Evolutionary conservation across 2,329 filamentous ascomycete species (phyloP), one percentile per base, ranked within the genome.

Genomic region (Blastomyces parvus): DNA sequence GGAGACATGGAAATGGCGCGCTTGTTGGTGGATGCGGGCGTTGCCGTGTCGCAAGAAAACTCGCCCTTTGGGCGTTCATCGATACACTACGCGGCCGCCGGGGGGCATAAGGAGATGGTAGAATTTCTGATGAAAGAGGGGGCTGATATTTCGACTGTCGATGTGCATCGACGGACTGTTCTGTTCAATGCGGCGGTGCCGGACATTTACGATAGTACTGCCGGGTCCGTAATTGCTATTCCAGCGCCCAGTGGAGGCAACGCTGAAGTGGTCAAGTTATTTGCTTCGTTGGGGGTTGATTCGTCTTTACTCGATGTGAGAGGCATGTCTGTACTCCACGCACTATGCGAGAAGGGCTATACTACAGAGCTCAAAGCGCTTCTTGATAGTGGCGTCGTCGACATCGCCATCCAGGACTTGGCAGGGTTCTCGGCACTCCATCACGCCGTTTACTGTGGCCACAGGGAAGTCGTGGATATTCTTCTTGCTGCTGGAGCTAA

Each of bases 401-500:
- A 38, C 25, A 42, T 40, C 36, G 19, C n/a, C n/a, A 42, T 27
- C 3, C 8, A 42, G 27, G 42, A 63, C 57, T 5, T 44, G 8
- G 52, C 36, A 1, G 56, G 64, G 36, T 33, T 50, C n/a, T 58
- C 50, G 8, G 52, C 59, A 17, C 58, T 65, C 13, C 52, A 60
- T 44, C 22, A 55, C 9, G 64, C 62, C 11, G 55, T 59, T 13
- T 42, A 60, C 8, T 27, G 53, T 4, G 58, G 50, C 17, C 33
- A 52, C 19, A 38, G 40, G 25, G 38, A 64, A 30, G 19, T 65
- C 2, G 55, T 64, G n/a, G 46, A 46, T 38, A 27, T 63, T 30
- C 64, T 65, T 8, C 33, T 64, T 52, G 62, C n/a, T 17, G 50
- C 30, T n/a, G 61, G 62, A 36, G 53, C 59, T 14, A 22, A 64